Conservation (phyloP, 2,329 filamentous ascomycete genomes). For the Mycocentrospora acerina region DNA sequence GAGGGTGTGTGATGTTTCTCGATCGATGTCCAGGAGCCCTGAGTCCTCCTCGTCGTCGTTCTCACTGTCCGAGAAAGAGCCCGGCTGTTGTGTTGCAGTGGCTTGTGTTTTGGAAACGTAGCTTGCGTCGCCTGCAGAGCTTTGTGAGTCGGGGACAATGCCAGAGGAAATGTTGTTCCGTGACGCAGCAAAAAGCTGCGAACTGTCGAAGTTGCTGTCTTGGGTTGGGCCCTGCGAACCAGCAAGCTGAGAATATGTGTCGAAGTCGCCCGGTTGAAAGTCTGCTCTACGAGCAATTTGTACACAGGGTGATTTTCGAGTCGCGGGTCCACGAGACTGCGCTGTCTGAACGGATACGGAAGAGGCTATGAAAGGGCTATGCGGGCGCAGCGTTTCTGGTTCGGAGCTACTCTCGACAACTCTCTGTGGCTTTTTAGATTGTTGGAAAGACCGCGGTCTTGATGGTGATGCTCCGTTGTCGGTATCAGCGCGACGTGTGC, state of each 20-base stretch:
- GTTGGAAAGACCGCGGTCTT: no score
- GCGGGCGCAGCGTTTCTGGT: slow-evolving; percentile 1
- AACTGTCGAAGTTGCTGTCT: slow-evolving; percentile 18
- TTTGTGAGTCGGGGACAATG: slow-evolving; percentile 33
- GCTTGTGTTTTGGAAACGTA: slow-evolving; percentile 29
- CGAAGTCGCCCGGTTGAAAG: slow-evolving; percentile 24
- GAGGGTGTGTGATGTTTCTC: slow-evolving; percentile 8
- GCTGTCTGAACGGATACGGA: slow-evolving; percentile 5
- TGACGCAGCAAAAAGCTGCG: slow-evolving; percentile 15
- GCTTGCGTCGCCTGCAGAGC: slow-evolving; percentile 20
- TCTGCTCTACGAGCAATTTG: slow-evolving; percentile 12
- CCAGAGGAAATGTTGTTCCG: slow-evolving; percentile 15
- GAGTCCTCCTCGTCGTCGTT: slow-evolving; percentile 12
- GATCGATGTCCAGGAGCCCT: slow-evolving; percentile 12
- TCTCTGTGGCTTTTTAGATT: slow-evolving; percentile 2
- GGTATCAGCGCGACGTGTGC: no score
- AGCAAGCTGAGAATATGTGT: slow-evolving; percentile 21
- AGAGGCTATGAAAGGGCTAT: background rate
- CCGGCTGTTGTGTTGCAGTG: slow-evolving; percentile 7
- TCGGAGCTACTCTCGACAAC: slow-evolving; percentile 20
- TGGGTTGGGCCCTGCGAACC: slow-evolving; percentile 1
- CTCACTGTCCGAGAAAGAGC: slow-evolving; percentile 4
- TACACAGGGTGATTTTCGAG: slow-evolving; percentile 13
- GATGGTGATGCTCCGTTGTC: no score
- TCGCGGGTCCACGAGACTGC: background rate